These are phyloP conservation scores for Davidsoniella neocaledoniae DNA, from an alignment of 2,329 filamentous ascomycete genomes.

Conservation along the genomic window DNA sequence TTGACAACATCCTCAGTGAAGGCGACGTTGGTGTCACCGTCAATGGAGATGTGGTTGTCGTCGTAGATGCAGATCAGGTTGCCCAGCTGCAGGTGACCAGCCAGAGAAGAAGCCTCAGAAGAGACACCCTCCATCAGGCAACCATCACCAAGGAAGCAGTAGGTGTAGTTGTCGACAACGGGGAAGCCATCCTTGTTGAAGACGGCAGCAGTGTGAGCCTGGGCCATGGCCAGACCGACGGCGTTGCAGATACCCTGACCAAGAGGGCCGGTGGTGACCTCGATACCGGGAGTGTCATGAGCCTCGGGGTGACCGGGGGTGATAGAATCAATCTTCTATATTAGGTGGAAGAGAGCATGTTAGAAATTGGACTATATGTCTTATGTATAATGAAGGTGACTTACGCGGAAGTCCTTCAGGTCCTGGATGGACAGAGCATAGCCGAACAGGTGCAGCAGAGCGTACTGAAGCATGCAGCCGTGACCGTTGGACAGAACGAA, in stretches of 20 bases:
- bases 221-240: slow-evolving; percentile 92
- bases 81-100: slow-evolving; percentile 91
- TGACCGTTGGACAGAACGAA: slow-evolving; percentile 99
- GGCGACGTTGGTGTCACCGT: slow-evolving; percentile 87
- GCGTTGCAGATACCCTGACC: slow-evolving; percentile 96
- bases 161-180: slow-evolving; percentile 92
- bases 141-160: slow-evolving; percentile 90
- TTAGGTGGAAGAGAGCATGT: slow-evolving; percentile 1
- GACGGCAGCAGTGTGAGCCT: slow-evolving; percentile 73
- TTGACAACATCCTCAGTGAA: slow-evolving; percentile 95
- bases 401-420: slow-evolving; percentile 88
- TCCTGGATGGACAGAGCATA: slow-evolving; percentile 78
- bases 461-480: slow-evolving; percentile 99
- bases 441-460: slow-evolving; percentile 90
- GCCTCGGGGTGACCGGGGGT: slow-evolving; percentile 93
- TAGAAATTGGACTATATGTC: background rate
- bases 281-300: slow-evolving; percentile 89
- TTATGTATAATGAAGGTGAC: slow-evolving; percentile 21
- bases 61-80: slow-evolving; percentile 96
- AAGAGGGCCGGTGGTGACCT: slow-evolving; percentile 95
- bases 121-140: slow-evolving; percentile 98
- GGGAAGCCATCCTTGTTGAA: slow-evolving; percentile 97
- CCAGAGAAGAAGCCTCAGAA: slow-evolving; percentile 76
- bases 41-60: slow-evolving; percentile 93
- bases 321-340: slow-evolving; percentile 45